phyloP scores from a whole-genome alignment of 2,329 filamentous ascomycete species.

The Ilyonectria destructans region DNA sequence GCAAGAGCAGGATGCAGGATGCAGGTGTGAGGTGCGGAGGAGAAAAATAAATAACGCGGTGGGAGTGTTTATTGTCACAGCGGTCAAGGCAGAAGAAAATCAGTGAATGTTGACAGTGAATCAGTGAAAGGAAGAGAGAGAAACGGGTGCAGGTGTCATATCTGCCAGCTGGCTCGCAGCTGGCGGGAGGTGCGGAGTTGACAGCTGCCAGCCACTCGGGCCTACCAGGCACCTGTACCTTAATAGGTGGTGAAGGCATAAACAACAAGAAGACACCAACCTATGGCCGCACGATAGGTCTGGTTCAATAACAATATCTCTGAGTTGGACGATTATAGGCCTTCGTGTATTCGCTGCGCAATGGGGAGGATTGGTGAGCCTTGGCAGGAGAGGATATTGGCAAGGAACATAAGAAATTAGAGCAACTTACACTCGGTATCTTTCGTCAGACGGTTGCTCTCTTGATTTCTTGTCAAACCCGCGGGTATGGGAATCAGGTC shows the following conservation, averaged over 20 bases:
- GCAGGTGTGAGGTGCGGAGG: neutral
- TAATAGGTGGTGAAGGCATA: neutral
- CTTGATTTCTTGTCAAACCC: constrained; percentile 5
- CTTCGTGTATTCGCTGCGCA: neutral
- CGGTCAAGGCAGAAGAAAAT: neutral
- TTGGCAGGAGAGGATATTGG: neutral
- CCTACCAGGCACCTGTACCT: neutral
- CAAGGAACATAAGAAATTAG: neutral
- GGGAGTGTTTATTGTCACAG: constrained; percentile 15
- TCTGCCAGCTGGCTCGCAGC: constrained; percentile 28
- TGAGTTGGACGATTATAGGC: neutral
- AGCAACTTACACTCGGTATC: neutral
- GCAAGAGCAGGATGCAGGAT: neutral
- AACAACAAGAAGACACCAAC: neutral
- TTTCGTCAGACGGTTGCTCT: neutral
- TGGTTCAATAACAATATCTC: neutral
- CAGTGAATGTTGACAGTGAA: constrained; percentile 35
- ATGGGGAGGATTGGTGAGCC: neutral
- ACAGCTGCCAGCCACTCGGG: constrained; percentile 20
- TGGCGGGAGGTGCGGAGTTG: constrained; percentile 25
- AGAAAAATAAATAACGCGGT: constrained; percentile 32
- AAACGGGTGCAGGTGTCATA: constrained; percentile 19
- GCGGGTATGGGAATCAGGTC: neutral
- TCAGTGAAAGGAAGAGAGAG: constrained; percentile 29
- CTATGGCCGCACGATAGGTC: neutral